Evolutionary conservation across 768 basidiomycete genomes (phyloP).

Genomic region (Pulveroboletus sp.): DNA sequence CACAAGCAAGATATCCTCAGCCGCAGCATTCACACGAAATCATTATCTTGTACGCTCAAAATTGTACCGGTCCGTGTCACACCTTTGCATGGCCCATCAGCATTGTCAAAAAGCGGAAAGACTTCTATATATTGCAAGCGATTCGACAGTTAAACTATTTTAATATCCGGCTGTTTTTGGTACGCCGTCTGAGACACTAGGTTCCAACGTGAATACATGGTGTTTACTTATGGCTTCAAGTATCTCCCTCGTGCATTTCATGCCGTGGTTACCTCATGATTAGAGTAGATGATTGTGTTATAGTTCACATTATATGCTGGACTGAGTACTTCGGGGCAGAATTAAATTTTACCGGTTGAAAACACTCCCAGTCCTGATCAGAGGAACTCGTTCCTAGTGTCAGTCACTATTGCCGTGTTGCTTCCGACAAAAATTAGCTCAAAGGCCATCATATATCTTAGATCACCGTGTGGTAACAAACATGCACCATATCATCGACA

Average conservation of each 20-base stretch:
- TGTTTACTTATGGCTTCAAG: conserved; percentile 18
- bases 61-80: conserved; percentile 7
- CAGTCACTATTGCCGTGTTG: too few species aligned
- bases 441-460: too few species aligned
- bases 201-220: conserved; percentile 11
- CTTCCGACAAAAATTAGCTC: too few species aligned
- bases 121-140: conserved; percentile 23
- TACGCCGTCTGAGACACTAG: conserved; percentile 8
- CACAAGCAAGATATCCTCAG: conserved; percentile 1
- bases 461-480: too few species aligned
- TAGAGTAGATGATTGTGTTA: conserved; percentile 21
- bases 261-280: conserved; percentile 10
- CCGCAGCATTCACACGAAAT: conserved; percentile 1
- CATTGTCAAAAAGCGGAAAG: conserved; percentile 16
- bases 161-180: conserved; percentile 19
- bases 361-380: too few species aligned
- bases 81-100: conserved; percentile 9
- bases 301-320: conserved; percentile 23
- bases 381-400: too few species aligned
- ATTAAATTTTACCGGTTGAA: neutral
- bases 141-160: conserved; percentile 17
- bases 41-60: conserved; percentile 10
- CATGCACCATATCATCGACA: too few species aligned
- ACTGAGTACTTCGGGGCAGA: conserved; percentile 3
- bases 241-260: neutral